Conservation (phyloP, 116 monocot genomes). For the Posidonia oceanica region DNA sequence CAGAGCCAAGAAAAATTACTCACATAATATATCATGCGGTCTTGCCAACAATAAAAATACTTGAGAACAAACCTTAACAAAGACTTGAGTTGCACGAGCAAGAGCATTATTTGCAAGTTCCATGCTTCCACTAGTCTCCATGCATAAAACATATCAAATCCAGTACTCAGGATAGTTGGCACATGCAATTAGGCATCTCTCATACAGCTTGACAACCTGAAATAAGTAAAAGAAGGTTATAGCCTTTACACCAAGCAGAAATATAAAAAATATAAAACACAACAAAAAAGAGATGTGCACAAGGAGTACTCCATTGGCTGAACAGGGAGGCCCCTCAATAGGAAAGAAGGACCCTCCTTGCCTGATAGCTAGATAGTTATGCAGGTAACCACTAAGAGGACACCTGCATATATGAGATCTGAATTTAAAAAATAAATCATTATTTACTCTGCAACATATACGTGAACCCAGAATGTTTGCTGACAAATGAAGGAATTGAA, state of each 20-base stretch:
- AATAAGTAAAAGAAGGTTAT: slow-evolving; percentile 17
- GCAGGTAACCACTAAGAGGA: slow-evolving; percentile 93
- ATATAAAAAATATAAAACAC: slow-evolving; percentile 20
- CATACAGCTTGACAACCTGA: slow-evolving; percentile 98
- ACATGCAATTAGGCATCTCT: slow-evolving; percentile 95
- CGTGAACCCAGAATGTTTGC: slow-evolving; percentile 82
- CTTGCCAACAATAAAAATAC: neutral
- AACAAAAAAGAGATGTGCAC: slow-evolving; percentile 64
- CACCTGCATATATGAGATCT: slow-evolving; percentile 99
- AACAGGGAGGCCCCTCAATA: slow-evolving; percentile 88
- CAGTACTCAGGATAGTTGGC: slow-evolving; percentile 96
- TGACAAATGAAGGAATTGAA: slow-evolving; percentile 79
- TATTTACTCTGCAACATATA: slow-evolving; percentile 41
- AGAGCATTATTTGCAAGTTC: slow-evolving; percentile 97
- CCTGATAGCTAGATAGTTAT: slow-evolving; percentile 86
- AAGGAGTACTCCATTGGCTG: slow-evolving; percentile 88
- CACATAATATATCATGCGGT: neutral
- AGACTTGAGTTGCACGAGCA: slow-evolving; percentile 94
- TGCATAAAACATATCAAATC: slow-evolving; percentile 91
- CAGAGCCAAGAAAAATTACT: neutral
- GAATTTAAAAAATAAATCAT: slow-evolving; percentile 48
- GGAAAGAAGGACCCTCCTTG: slow-evolving; percentile 72
- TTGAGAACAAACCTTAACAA: slow-evolving; percentile 79
- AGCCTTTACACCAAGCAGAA: neutral
- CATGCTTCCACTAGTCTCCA: slow-evolving; percentile 88